Base-by-base conservation (phyloP, 2,329 filamentous ascomycete genomes). In the Periconia digitata region DNA sequence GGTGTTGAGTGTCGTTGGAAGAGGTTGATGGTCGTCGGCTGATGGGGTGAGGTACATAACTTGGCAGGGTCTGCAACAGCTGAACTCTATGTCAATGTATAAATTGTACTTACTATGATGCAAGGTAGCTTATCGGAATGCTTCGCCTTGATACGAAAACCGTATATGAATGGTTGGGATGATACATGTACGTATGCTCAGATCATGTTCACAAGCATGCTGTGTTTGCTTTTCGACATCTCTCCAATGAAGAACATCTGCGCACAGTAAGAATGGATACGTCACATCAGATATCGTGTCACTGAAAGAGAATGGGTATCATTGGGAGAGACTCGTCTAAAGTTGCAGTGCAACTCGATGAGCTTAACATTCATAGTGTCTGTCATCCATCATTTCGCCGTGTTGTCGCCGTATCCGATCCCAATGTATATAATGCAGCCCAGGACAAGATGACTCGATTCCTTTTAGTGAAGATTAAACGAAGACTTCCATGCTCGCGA, bases 321-420 rank as follows among this genome's bases (percentile, higher is more conserved):
- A 66, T 67, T 67, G 61, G 61, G 64, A 60, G 63, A 58, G 58
- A 55, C 47, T 61, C 60, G 54, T 54, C 53, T 52, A 53, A 55
- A 50, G 52, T 54, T 57, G 58, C 55, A 49, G 52, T 44, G 59
- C 60, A 59, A 54, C 51, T 55, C 51, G 54, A 60, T 52, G 59
- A 62, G 55, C 59, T 55, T 56, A 66, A 57, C 58, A 68, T 67
- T 69, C 60, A 64, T 62, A 66, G 63, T 69, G 64, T 67, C 64
- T 69, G 64, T 67, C 64, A 68, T 69, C 63, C 60, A 55, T 69
- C 66, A 62, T 69, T 68, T 67, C 64, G 64, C 64, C 66, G 54
- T 66, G 60, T n/a, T 63, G 56, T 63, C 61, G 58, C 57, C 55
- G 52, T 58, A 50, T 57, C 56, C 63, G 58, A 63, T 56, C 58